A percentile compares a stretch with the other conserved stretches of the same genome.
phyloP scores from a whole-genome alignment of 208 protist genomes.

The Leishmania braziliensis region DNA sequence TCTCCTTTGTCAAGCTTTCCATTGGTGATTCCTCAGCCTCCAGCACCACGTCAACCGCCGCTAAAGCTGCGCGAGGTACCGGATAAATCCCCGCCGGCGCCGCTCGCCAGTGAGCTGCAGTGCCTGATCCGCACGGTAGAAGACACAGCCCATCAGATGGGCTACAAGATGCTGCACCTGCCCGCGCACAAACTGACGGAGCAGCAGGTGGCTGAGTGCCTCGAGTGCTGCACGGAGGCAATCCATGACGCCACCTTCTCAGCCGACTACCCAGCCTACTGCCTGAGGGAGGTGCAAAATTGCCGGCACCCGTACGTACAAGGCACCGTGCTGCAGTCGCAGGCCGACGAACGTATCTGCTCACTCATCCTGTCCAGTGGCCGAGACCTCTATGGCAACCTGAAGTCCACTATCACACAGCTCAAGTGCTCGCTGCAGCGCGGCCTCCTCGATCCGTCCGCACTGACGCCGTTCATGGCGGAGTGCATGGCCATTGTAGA shows the following conservation, averaged over 20 bases:
- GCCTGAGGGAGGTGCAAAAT: slow-evolving; percentile 60
- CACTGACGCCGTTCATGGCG: slow-evolving; percentile 51
- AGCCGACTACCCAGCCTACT: slow-evolving; percentile 74
- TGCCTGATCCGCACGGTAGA: slow-evolving; percentile 29
- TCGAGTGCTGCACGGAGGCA: slow-evolving; percentile 67
- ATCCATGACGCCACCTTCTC: slow-evolving; percentile 79
- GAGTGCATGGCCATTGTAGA: slow-evolving; percentile 62
- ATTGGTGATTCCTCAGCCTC: slow-evolving; percentile 30
- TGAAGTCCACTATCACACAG: slow-evolving; percentile 73
- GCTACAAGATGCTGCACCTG: slow-evolving; percentile 60
- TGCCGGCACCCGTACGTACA: slow-evolving; percentile 70
- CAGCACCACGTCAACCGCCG: slow-evolving; percentile 51
- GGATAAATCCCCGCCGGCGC: slow-evolving; percentile 42
- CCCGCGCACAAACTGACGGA: slow-evolving; percentile 46
- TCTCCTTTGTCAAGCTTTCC: background rate
- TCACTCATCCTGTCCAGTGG: slow-evolving; percentile 79
- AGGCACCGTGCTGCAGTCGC: slow-evolving; percentile 50
- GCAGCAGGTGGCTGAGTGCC: slow-evolving; percentile 41
- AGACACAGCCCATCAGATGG: slow-evolving; percentile 30
- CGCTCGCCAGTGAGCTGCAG: slow-evolving; percentile 27
- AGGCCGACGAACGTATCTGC: slow-evolving; percentile 25
- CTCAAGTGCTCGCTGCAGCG: slow-evolving; percentile 66
- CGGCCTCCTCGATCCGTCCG: slow-evolving; percentile 35
- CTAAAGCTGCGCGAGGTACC: slow-evolving; percentile 72
- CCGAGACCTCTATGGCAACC: slow-evolving; percentile 84